These are phyloP conservation scores for Iodosphaeria phyllophila DNA, from an alignment of 2,329 filamentous ascomycete genomes.

Conservation along the genomic window DNA sequence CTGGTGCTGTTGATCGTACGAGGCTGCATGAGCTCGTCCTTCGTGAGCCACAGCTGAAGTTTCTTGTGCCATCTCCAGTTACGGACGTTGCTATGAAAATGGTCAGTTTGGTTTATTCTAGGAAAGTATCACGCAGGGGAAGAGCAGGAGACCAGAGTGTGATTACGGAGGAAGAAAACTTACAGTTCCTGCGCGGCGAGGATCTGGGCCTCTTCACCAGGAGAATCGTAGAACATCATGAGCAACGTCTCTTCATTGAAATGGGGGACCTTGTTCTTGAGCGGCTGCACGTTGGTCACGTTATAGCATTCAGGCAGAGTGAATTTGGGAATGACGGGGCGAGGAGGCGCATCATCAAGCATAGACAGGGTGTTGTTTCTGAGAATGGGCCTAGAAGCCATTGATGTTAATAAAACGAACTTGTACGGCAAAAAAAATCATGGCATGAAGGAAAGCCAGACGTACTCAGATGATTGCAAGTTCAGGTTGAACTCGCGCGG, in stretches of 20 bases:
- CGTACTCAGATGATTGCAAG: conserved; percentile 37
- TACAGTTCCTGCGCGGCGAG: conserved; percentile 45
- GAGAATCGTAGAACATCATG: conserved; percentile 52
- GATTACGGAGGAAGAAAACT: conserved; percentile 9
- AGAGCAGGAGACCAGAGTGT: neutral
- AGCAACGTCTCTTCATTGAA: conserved; percentile 53
- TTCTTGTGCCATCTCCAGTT: conserved; percentile 56
- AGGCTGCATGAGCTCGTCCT: conserved; percentile 46
- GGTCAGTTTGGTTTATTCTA: too few species aligned
- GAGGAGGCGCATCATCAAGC: conserved; percentile 39
- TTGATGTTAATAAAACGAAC: conserved; percentile 4
- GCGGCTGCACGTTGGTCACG: conserved; percentile 45
- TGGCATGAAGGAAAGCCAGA: conserved; percentile 2
- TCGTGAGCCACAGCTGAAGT: conserved; percentile 46
- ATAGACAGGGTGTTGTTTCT: conserved; percentile 42
- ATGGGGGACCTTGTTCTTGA: conserved; percentile 45
- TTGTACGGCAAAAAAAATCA: neutral
- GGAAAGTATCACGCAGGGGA: neutral
- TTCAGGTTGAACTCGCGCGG: conserved; percentile 37
- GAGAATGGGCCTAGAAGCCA: conserved; percentile 27
- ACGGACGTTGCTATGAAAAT: conserved; percentile 29
- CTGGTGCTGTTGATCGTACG: conserved; percentile 36
- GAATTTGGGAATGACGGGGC: conserved; percentile 36
- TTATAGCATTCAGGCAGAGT: conserved; percentile 46
- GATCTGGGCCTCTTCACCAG: conserved; percentile 42